Evolutionary conservation across 1,284 basidiomycete genomes (phyloP).

Genomic region (Pisolithus thermaeus): DNA sequence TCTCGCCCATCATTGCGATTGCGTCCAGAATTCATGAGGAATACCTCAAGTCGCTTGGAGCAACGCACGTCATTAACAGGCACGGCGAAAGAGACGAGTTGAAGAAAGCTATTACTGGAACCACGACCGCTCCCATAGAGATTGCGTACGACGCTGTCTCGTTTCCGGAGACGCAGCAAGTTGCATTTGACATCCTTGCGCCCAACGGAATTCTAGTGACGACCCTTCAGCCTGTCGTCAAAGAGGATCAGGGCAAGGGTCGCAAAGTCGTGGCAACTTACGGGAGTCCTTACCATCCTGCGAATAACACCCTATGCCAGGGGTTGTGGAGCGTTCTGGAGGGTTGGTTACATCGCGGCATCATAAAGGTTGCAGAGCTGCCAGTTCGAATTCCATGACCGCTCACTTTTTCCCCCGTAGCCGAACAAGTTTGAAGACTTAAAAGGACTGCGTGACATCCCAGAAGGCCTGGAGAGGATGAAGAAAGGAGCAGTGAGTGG

Average conservation of each 20-base stretch:
- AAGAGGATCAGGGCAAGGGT: conserved; percentile 18
- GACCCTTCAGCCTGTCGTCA: conserved; percentile 18
- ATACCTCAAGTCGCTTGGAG: conserved; percentile 46
- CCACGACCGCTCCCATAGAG: conserved; percentile 28
- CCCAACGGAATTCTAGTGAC: conserved; percentile 22
- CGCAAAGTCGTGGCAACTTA: conserved; percentile 23
- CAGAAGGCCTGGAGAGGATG: conserved; percentile 37
- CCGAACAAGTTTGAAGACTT: conserved; percentile 40
- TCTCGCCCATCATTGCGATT: conserved; percentile 49
- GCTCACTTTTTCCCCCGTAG: conserved; percentile 13
- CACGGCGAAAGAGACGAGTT: conserved; percentile 25
- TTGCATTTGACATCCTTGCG: conserved; percentile 23
- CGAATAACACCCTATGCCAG: conserved; percentile 21
- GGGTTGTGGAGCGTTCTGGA: conserved; percentile 25
- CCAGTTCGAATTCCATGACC: not conserved
- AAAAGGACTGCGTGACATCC: conserved; percentile 41
- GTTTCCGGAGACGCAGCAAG: conserved; percentile 24
- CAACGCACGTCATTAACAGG: conserved; percentile 47
- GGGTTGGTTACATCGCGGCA: conserved; percentile 30
- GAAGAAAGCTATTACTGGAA: conserved; percentile 22
- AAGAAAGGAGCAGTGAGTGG: conserved; percentile 38
- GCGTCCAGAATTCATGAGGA: conserved; percentile 40
- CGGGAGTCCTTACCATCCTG: conserved; percentile 19
- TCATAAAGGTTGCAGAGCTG: conserved; percentile 29
- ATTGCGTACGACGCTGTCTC: conserved; percentile 38